Evolutionary conservation across 164 flowering plant genomes (phyloP), one percentile per base, ranked within the genome.

Genomic region (Annona cherimola): DNA sequence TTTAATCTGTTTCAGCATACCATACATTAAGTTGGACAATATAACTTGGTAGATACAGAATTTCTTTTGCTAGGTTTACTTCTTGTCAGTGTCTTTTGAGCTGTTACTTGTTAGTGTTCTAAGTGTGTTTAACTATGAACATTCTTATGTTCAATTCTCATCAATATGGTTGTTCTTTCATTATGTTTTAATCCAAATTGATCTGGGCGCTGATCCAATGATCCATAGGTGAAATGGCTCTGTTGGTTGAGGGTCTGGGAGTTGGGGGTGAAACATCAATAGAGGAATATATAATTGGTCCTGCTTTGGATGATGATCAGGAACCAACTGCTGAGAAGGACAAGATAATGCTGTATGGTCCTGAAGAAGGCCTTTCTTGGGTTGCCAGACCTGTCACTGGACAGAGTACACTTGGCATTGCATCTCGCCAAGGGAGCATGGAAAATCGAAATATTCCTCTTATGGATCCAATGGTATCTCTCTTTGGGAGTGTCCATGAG

Each of bases 401-500:
- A 19, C 89, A 89, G 79, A 87, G 92, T 70, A 64, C 75, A 42
- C 82, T 90, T 72, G 90, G 86, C 50, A 82, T 88, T 45, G 83
- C 76, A 35, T 94, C 98, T 26, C 94, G 90, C 50, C 92, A 89
- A 4, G 95, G 95, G 66, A 94, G 89, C 80, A 63, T 89, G 83
- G 86, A 66, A 12, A 86, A 79, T 75, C 90, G 79, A 69, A 83
- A 78, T 66, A 45, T 83, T 65, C 82, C 94, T 18, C 84, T 94
- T 18, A 86, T 88, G 89, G 97, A 94, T 71, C 97, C 98, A 65
- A 80, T 94, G 66, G 98, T 94, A 45, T 87, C 93, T 45, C 86
- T 94, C 61, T 92, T 94, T 76, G 97, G 93, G n/a, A 90, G 93
- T 69, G 84, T 94, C 68, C 97, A 94, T 73, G 98, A 94, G 71